Conservation (phyloP, 2,329 filamentous ascomycete species). For the Niveomyces coronatus region DNA sequence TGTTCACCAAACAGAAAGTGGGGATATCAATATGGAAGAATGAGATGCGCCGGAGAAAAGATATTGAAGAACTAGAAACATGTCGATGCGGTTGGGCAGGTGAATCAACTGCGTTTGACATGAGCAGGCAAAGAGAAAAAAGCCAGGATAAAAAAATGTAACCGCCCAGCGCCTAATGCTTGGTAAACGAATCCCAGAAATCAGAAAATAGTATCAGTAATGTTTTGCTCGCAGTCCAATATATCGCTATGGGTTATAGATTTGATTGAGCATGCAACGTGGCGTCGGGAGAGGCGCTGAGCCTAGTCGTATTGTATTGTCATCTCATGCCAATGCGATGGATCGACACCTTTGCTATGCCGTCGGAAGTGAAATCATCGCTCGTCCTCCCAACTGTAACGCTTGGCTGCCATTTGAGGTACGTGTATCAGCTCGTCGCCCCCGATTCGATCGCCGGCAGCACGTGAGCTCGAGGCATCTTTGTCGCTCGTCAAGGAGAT, state of each 20-base stretch:
- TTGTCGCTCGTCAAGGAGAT: not conserved
- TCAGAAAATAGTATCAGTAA: not conserved
- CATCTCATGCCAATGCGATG: no score
- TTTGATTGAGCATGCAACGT: no score
- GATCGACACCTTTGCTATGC: no score
- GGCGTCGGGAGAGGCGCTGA: no score
- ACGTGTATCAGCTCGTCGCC: constrained; percentile 39
- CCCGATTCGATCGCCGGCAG: constrained; percentile 33
- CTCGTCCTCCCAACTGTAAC: constrained; percentile 42
- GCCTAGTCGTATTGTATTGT: no score
- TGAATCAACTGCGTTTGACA: no score
- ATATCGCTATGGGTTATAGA: no score
- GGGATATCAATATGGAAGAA: constrained; percentile 5
- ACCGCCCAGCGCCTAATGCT: constrained; percentile 5
- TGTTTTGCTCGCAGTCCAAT: constrained; percentile 4
- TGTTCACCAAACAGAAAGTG: not conserved
- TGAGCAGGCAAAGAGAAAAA: not conserved
- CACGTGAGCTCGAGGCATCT: constrained; percentile 11
- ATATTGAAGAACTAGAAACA: not conserved
- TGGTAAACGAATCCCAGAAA: not conserved
- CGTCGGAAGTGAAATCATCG: constrained; percentile 12
- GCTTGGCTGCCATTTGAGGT: constrained; percentile 37
- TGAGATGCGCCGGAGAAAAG: not conserved
- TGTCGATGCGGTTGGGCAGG: not conserved
- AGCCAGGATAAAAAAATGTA: no score